Base-by-base conservation (phyloP, 2,329 filamentous ascomycete genomes). In the Curvularia lunata region DNA sequence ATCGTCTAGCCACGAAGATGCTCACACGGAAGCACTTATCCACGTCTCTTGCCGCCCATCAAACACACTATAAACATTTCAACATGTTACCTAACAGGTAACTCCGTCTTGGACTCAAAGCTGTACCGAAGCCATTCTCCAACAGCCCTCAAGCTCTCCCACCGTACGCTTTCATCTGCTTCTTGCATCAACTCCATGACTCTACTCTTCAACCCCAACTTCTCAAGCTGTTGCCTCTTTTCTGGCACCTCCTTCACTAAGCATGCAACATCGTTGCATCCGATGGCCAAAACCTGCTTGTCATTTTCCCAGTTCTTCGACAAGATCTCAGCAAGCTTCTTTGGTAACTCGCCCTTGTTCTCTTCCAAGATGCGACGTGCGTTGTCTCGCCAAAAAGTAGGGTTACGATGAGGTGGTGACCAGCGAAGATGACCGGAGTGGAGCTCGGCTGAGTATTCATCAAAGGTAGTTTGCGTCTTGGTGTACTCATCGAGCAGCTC, bases 181-280 rank as follows among this genome's bases (percentile, higher is more conserved):
- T 96, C 91, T 70, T 87, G 88, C 93, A 97, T 97, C 71, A 97
- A 82, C 79, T 92, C 91, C 92, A 97, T 96, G 59, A 97, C 89
- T 65, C 91, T 85, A 18, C 86, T 86, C 85, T 97, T 97, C 62
- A 97, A 78, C 0, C 92, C 92, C 42, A 92, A 78, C 79, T 88
- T 92, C 81, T 97, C 93, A 67, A 97, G 83, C 75, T 90, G 86
- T 57, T 84, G 81, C 71, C 93, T 83, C 80, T 89, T 91, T 80
- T 96, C 92, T 0, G 93, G 92, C 53, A 94, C 90, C 77, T 96
- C 91, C 78, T 91, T 93, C 48, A 97, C 92, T 59, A 97, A 80
- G 62, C 84, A 88, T n/a, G 91, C 92, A 19, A 97, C 86, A 73
- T 97, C 93, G 75, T 96, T 97, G 79, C 92, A 96, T 19, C 90